These are phyloP conservation scores for Rhodamnia argentea DNA, from an alignment of 345 rosid genomes.

Conservation along the genomic window DNA sequence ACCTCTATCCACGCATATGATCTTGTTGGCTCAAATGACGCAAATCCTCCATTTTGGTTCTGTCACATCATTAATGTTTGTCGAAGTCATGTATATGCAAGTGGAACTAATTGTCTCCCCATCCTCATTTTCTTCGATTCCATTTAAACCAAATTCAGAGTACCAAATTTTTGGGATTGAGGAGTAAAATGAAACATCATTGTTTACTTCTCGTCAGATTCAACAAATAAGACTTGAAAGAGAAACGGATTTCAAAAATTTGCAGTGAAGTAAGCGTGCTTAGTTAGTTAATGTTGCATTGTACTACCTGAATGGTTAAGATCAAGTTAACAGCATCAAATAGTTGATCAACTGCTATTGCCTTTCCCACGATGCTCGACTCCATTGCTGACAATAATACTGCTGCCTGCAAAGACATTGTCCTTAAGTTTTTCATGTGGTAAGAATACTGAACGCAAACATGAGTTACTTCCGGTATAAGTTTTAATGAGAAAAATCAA, in stretches of 20 bases:
- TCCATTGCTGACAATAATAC: constrained; percentile 35
- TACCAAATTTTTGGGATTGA: not conserved
- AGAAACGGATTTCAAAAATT: not conserved
- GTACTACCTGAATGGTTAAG: constrained; percentile 42
- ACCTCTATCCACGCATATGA: constrained; percentile 69
- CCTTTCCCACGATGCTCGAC: constrained; percentile 26
- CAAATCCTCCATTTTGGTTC: constrained; percentile 64
- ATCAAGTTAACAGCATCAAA: constrained; percentile 44
- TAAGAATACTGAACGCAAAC: not conserved
- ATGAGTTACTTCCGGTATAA: not conserved
- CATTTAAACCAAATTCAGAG: not conserved
- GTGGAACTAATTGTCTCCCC: not conserved
- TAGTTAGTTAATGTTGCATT: not conserved
- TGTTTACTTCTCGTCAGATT: not conserved
- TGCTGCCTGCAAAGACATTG: constrained; percentile 23
- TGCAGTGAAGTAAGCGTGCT: not conserved
- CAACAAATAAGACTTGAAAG: not conserved
- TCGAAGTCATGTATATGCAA: not conserved
- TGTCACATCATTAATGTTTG: not conserved
- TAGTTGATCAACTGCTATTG: constrained; percentile 18
- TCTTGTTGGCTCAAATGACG: constrained; percentile 66
- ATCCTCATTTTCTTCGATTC: not conserved
- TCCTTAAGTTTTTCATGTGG: not conserved
- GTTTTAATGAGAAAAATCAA: not conserved
- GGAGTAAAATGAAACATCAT: not conserved